A percentile compares a stretch with the other conserved stretches of the same genome.
Conservation (phyloP, 2,329 filamentous ascomycete species). For the Ceratocystis papillata region DNA sequence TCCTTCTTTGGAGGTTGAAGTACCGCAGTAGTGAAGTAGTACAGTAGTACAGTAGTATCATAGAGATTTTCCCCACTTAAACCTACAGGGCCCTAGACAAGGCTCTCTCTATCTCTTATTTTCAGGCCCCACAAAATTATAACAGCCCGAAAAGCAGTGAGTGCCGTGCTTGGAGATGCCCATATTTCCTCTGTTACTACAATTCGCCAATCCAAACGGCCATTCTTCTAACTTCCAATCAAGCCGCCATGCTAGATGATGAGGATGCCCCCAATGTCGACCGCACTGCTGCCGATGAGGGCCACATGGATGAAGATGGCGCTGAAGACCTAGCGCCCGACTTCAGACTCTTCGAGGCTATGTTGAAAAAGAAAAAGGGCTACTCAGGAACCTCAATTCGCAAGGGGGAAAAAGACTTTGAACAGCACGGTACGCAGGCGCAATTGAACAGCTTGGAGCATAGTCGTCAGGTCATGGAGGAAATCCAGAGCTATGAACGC, state of each 20-base stretch:
- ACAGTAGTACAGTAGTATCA: too few species aligned
- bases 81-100: too few species aligned
- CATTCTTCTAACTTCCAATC: background rate
- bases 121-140: constrained; percentile 12
- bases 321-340: constrained; percentile 75
- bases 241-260: constrained; percentile 33
- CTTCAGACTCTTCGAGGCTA: constrained; percentile 59
- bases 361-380: constrained; percentile 43
- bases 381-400: constrained; percentile 59
- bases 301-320: constrained; percentile 42
- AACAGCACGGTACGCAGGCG: constrained; percentile 74
- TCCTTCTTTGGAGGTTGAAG: too few species aligned
- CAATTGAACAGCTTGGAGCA: constrained; percentile 69
- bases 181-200: background rate
- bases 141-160: background rate
- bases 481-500: constrained; percentile 67
- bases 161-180: background rate
- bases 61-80: too few species aligned
- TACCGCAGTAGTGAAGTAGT: too few species aligned
- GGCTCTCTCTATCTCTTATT: background rate
- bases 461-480: constrained; percentile 79
- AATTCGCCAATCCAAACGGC: background rate
- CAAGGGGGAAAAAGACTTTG: constrained; percentile 94
- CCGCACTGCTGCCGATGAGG: constrained; percentile 26
- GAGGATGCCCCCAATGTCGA: constrained; percentile 33